These are phyloP conservation scores for Phoma sp. DNA, from an alignment of 2,329 filamentous ascomycete species.

Conservation along the genomic window DNA sequence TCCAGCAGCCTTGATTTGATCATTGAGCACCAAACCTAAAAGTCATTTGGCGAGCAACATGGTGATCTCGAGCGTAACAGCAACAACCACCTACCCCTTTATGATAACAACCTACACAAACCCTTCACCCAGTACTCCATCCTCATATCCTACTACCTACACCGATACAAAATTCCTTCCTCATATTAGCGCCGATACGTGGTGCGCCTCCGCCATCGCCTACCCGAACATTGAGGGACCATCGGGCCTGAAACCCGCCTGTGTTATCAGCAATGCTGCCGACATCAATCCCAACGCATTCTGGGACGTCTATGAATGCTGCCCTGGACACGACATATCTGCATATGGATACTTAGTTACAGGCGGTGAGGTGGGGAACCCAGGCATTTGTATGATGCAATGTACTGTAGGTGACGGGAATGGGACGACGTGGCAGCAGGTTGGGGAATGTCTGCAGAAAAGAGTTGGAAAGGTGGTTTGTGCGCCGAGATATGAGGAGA, in stretches of 20 bases:
- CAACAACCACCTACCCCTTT: constrained; percentile 5
- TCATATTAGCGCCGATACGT: background rate
- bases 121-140: background rate
- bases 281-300: constrained; percentile 31
- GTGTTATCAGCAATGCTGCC: constrained; percentile 29
- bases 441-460: constrained; percentile 31
- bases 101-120: background rate
- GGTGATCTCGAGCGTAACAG: background rate
- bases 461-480: constrained; percentile 25
- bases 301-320: constrained; percentile 34
- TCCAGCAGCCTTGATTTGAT: background rate
- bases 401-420: constrained; percentile 13
- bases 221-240: constrained; percentile 7
- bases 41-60: background rate
- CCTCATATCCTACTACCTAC: background rate
- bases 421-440: constrained; percentile 19
- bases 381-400: constrained; percentile 16
- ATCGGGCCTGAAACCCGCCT: constrained; percentile 8
- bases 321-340: constrained; percentile 15
- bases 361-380: background rate
- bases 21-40: no score
- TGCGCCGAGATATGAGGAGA: constrained; percentile 13
- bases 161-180: constrained; percentile 1
- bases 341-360: constrained; percentile 13
- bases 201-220: background rate